A percentile compares a stretch with the other conserved stretches of the same genome.
phyloP scores from a whole-genome alignment of 2,329 filamentous ascomycete species.

The Pyricularia sp. region DNA sequence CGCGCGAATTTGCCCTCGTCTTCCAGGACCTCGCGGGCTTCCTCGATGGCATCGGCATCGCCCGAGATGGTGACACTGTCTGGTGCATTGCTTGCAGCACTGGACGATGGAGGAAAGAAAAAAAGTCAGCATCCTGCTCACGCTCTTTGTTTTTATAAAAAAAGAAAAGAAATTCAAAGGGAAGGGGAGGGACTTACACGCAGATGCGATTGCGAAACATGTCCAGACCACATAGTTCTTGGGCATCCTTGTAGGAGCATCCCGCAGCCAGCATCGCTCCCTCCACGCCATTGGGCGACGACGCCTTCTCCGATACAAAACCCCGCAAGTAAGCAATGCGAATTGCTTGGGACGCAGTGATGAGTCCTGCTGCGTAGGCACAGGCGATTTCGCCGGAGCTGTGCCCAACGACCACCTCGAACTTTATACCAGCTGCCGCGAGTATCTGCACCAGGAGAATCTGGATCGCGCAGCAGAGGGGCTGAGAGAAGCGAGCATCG shows the following conservation, averaged over 20 bases:
- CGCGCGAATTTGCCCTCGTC: conserved; percentile 16
- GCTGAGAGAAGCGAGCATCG: conserved; percentile 9
- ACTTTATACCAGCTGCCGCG: conserved; percentile 8
- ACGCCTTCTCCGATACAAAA: conserved; percentile 9
- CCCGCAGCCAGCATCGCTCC: conserved; percentile 29
- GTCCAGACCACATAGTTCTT: background rate
- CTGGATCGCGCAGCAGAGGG: conserved; percentile 17
- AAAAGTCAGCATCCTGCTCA: conserved; percentile 23
- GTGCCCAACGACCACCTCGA: conserved; percentile 18
- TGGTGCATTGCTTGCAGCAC: conserved; percentile 20
- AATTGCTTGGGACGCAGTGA: conserved; percentile 25
- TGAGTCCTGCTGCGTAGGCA: conserved; percentile 17
- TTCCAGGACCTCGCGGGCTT: background rate
- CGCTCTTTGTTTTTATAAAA: conserved; percentile 16
- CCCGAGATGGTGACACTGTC: conserved; percentile 31
- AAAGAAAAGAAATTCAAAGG: conserved; percentile 9
- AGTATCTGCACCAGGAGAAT: conserved; percentile 14
- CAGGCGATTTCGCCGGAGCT: conserved; percentile 22
- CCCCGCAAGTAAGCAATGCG: conserved; percentile 27
- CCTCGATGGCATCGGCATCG: conserved; percentile 11
- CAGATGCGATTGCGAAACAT: conserved; percentile 6
- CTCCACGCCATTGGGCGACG: conserved; percentile 15
- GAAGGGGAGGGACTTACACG: conserved; percentile 6
- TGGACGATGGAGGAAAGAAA: conserved; percentile 14
- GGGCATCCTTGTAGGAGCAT: conserved; percentile 6